A percentile compares a stretch with the other conserved stretches of the same genome.
Evolutionary conservation across 192 early-diverging fungal species (phyloP).

Genomic region (Coemansia erecta): DNA sequence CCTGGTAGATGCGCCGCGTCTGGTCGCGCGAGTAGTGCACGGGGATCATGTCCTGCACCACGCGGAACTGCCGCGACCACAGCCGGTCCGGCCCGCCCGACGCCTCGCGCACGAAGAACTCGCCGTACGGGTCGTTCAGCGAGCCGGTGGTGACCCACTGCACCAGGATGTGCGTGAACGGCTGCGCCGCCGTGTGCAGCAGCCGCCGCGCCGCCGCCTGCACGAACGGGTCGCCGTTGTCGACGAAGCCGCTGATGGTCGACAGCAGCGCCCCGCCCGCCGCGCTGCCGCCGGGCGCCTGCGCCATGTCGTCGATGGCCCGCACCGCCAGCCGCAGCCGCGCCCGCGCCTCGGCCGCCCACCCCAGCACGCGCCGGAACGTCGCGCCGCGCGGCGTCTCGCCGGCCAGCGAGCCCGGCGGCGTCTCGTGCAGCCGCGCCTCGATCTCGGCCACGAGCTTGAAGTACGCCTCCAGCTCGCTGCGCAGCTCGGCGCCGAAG

Average conservation of each 20-base stretch:
- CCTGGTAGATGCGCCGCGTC: conserved; percentile 85
- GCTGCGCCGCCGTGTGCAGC: conserved; percentile 70
- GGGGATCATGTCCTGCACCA: conserved; percentile 82
- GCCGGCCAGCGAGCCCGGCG: conserved; percentile 34
- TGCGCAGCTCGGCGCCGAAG: conserved; percentile 76
- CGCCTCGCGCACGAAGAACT: conserved; percentile 85
- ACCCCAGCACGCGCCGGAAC: conserved; percentile 80
- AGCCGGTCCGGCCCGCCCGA: conserved; percentile 64
- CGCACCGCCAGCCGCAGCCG: conserved; percentile 73
- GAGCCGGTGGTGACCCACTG: conserved; percentile 95
- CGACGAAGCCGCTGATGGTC: conserved; percentile 73
- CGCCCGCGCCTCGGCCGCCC: conserved; percentile 78
- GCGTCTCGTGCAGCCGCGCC: conserved; percentile 62
- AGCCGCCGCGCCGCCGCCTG: conserved; percentile 72
- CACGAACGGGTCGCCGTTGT: conserved; percentile 92
- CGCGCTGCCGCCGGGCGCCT: conserved; percentile 6
- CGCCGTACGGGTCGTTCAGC: conserved; percentile 84
- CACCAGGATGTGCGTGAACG: conserved; percentile 89
- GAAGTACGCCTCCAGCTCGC: conserved; percentile 82
- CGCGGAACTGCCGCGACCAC: conserved; percentile 79
- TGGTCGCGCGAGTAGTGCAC: conserved; percentile 70
- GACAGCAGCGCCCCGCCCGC: conserved; percentile 52
- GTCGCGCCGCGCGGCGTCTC: conserved; percentile 63
- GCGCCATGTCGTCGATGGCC: conserved; percentile 25
- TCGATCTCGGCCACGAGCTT: conserved; percentile 83